Evolutionary conservation across 2,329 filamentous ascomycete species (phyloP).

Genomic region (Trichophyton mentagrophytes): DNA sequence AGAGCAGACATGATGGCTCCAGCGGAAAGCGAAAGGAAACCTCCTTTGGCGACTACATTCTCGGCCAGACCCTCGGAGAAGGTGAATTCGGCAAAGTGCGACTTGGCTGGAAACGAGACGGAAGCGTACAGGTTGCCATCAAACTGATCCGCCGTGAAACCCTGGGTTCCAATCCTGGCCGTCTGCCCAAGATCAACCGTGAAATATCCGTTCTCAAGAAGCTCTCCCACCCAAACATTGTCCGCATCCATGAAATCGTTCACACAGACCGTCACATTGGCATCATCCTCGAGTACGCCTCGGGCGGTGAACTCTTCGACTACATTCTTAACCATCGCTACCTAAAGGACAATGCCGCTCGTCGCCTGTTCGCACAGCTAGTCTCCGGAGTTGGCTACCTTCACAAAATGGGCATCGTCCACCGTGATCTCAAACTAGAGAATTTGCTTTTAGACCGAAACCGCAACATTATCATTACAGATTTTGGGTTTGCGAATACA

Average conservation of each 20-base stretch:
- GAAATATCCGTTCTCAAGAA: slow-evolving; percentile 84
- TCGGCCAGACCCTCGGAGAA: slow-evolving; percentile 91
- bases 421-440: slow-evolving; percentile 91
- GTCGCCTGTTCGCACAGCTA: slow-evolving; percentile 84
- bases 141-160: slow-evolving; percentile 92
- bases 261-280: slow-evolving; percentile 95
- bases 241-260: slow-evolving; percentile 93
- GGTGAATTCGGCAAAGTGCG: slow-evolving; percentile 99
- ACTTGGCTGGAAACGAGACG: slow-evolving; percentile 94
- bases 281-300: slow-evolving; percentile 96
- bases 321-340: slow-evolving; percentile 96
- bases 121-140: slow-evolving; percentile 88
- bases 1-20: slow-evolving; percentile 47
- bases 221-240: slow-evolving; percentile 91
- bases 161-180: slow-evolving; percentile 73
- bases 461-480: slow-evolving; percentile 97
- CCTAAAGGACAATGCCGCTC: slow-evolving; percentile 81
- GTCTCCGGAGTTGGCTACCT: slow-evolving; percentile 94
- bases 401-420: slow-evolving; percentile 97
- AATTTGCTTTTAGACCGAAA: slow-evolving; percentile 91
- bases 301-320: slow-evolving; percentile 92
- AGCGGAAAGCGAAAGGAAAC: slow-evolving; percentile 54
- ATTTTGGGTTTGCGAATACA: slow-evolving; percentile 97
- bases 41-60: slow-evolving; percentile 88
- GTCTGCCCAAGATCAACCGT: slow-evolving; percentile 91